Evolutionary conservation across 179 eudicot species (phyloP).

Genomic region (Silene coronaria): DNA sequence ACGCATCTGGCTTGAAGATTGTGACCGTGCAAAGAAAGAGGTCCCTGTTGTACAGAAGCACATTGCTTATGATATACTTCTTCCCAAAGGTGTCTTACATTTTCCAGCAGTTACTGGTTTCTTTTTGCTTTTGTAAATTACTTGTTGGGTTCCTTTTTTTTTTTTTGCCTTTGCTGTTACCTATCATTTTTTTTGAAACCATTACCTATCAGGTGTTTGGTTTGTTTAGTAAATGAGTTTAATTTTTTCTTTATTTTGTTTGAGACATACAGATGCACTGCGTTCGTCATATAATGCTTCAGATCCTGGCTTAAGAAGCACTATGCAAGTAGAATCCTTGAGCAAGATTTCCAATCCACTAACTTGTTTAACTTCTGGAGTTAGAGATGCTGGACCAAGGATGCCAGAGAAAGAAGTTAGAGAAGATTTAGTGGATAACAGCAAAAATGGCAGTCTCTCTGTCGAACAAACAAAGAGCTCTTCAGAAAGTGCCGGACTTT

Average conservation of each 20-base stretch:
- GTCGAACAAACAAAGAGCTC: conserved; percentile 21
- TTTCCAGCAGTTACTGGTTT: conserved; percentile 5
- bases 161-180: not conserved
- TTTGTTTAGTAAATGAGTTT: not conserved
- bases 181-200: too few relatives aligned
- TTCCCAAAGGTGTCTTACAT: conserved; percentile 57
- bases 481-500: conserved; percentile 25
- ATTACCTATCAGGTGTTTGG: not conserved
- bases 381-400: conserved; percentile 27
- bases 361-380: conserved; percentile 25
- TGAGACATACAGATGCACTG: conserved; percentile 26
- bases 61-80: conserved; percentile 75
- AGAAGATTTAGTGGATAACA: conserved; percentile 23
- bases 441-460: conserved; percentile 25
- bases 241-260: conserved; percentile 1
- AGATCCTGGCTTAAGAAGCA: conserved; percentile 26
- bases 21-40: conserved; percentile 76
- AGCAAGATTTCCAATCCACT: conserved; percentile 28
- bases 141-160: not conserved
- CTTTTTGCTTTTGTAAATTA: conserved; percentile 10
- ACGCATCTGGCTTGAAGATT: conserved; percentile 79
- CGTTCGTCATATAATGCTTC: conserved; percentile 39
- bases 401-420: conserved; percentile 28
- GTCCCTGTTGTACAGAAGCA: conserved; percentile 69
- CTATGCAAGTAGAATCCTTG: conserved; percentile 39